phyloP scores from a whole-genome alignment of 441 rosid genomes.

The Gossypium trilobum region DNA sequence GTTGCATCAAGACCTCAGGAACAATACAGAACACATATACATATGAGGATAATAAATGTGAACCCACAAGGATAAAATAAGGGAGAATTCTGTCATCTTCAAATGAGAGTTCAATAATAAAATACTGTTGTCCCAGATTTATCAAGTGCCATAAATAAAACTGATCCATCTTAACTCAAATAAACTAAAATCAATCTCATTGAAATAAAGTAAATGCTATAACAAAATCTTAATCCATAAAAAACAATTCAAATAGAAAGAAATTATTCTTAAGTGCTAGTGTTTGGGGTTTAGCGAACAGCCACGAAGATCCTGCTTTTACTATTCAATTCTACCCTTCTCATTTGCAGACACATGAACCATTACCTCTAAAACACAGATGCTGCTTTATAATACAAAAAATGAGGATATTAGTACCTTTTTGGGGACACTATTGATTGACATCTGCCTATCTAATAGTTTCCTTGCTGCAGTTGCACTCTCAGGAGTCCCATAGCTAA shows the following conservation, averaged over 20 bases:
- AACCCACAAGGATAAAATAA: neutral
- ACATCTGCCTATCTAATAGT: conserved; percentile 88
- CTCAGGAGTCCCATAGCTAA: conserved; percentile 87
- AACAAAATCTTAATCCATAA: neutral
- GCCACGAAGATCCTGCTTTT: neutral
- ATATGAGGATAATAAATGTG: neutral
- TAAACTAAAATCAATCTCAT: neutral
- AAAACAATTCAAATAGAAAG: neutral
- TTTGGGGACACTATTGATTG: conserved; percentile 83
- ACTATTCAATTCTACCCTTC: neutral
- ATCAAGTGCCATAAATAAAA: neutral
- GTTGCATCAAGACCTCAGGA: neutral
- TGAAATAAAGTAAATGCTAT: neutral
- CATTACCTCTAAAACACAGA: neutral
- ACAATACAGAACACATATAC: neutral
- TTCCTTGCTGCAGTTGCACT: conserved; percentile 92
- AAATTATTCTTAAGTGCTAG: neutral
- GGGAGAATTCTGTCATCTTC: neutral
- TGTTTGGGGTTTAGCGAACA: neutral
- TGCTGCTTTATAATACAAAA: neutral
- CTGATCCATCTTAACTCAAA: neutral
- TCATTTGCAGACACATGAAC: neutral
- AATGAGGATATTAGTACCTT: conserved; percentile 41
- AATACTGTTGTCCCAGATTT: neutral
- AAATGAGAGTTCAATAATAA: neutral